Evolutionary conservation across 2,329 filamentous ascomycete species (phyloP).

Genomic region (Amauroascus verrucosus): DNA sequence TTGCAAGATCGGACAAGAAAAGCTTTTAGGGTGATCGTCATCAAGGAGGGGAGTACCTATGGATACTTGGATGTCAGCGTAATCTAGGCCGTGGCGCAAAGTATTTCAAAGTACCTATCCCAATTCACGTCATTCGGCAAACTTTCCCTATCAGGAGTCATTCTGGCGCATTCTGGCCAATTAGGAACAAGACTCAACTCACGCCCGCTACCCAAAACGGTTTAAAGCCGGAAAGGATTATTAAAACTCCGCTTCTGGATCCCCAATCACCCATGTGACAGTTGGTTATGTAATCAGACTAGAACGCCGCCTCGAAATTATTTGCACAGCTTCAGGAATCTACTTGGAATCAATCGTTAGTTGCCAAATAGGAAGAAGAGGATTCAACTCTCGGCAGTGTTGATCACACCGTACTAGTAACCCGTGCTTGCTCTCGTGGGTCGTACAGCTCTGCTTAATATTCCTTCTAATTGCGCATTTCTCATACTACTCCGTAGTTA

Average conservation of each 20-base stretch:
- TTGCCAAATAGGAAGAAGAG: too few relatives aligned
- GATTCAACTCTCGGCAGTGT: too few relatives aligned
- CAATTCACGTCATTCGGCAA: slow-evolving; percentile 3
- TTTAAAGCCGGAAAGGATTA: not conserved
- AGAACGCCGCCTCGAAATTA: too few relatives aligned
- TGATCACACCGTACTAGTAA: not conserved
- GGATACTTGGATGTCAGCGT: too few relatives aligned
- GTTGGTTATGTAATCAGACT: not conserved
- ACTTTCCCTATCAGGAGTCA: not conserved
- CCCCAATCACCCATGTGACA: not conserved
- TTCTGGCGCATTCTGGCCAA: not conserved
- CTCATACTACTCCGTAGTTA: too few relatives aligned
- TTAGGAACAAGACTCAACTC: not conserved
- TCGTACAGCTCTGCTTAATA: not conserved
- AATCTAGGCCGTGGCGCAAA: not conserved
- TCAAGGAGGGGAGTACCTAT: not conserved
- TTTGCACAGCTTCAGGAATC: too few relatives aligned
- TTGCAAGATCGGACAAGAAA: not conserved
- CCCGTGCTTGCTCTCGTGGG: not conserved
- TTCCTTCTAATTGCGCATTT: too few relatives aligned
- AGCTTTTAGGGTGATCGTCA: slow-evolving; percentile 2
- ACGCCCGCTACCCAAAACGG: not conserved
- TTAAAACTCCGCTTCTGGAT: not conserved
- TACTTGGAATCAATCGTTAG: too few relatives aligned
- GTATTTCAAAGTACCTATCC: not conserved